Conservation (phyloP, 495 filamentous ascomycete species). For the Platismatia glauca region DNA sequence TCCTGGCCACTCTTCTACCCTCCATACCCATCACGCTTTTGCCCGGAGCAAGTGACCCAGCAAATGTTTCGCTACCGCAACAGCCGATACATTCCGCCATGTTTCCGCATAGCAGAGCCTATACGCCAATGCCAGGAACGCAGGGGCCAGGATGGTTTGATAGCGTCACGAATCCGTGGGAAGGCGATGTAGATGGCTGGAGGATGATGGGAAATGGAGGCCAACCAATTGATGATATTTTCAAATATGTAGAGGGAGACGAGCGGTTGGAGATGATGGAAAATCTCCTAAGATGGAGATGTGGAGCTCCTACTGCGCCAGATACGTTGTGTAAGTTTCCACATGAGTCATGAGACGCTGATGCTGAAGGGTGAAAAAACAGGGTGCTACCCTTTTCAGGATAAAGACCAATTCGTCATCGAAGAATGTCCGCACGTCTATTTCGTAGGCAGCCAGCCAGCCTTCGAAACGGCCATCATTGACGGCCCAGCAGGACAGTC, state of each 20-base stretch:
- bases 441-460: slow-evolving; percentile 79
- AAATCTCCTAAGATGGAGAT: slow-evolving; percentile 81
- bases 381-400: slow-evolving; percentile 96
- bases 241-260: slow-evolving; percentile 69
- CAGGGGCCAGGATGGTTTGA: slow-evolving; percentile 70
- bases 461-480: slow-evolving; percentile 69
- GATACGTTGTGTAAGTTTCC: slow-evolving; percentile 79
- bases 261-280: slow-evolving; percentile 82
- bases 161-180: slow-evolving; percentile 86
- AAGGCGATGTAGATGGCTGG: slow-evolving; percentile 81
- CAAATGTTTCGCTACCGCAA: slow-evolving; percentile 71
- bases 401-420: slow-evolving; percentile 78
- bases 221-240: slow-evolving; percentile 88
- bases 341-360: not conserved
- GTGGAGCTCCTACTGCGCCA: slow-evolving; percentile 87
- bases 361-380: slow-evolving; percentile 9
- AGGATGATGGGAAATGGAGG: slow-evolving; percentile 75
- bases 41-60: slow-evolving; percentile 66
- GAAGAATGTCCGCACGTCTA: slow-evolving; percentile 81
- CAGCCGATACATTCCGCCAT: slow-evolving; percentile 76
- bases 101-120: slow-evolving; percentile 66
- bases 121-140: slow-evolving; percentile 44
- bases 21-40: slow-evolving; percentile 73
- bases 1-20: slow-evolving; percentile 71
- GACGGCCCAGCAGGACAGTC: slow-evolving; percentile 52